Conservation (phyloP, 73 alveolate genomes). For the Diophrys sp. region DNA sequence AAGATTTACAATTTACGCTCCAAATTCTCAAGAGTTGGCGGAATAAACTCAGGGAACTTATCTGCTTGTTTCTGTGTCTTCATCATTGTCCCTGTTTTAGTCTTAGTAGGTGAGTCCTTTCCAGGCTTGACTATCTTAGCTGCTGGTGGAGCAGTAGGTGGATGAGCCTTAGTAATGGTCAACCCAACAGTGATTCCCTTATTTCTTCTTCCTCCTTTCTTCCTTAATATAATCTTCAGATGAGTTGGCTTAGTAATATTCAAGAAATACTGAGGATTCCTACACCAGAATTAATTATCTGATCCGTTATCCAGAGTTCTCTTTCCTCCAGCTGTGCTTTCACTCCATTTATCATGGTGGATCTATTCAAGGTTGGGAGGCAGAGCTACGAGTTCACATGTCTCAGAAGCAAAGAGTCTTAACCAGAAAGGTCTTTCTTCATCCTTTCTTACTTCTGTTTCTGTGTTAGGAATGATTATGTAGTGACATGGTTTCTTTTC, state of each 20-base stretch:
- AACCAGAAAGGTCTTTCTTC: slow-evolving; percentile 65
- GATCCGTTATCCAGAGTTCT: slow-evolving; percentile 62
- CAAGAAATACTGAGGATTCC: slow-evolving; percentile 83
- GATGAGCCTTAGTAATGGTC: slow-evolving; percentile 48
- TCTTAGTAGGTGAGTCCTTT: slow-evolving; percentile 22
- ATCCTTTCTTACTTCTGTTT: slow-evolving; percentile 45
- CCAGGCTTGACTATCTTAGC: slow-evolving; percentile 47
- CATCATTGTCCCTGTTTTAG: slow-evolving; percentile 18
- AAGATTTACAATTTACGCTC: slow-evolving; percentile 79
- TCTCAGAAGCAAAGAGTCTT: slow-evolving; percentile 74
- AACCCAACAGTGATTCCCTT: slow-evolving; percentile 46
- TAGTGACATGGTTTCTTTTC: slow-evolving; percentile 80
- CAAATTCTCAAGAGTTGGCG: slow-evolving; percentile 72
- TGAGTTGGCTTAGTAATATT: slow-evolving; percentile 77
- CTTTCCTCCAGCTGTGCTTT: slow-evolving; percentile 83
- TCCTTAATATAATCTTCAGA: slow-evolving; percentile 74
- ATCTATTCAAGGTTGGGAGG: slow-evolving; percentile 75
- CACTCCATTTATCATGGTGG: slow-evolving; percentile 77
- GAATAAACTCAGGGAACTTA: slow-evolving; percentile 61
- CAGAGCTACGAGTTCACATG: slow-evolving; percentile 68
- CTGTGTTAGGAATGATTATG: slow-evolving; percentile 73
- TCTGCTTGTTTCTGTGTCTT: slow-evolving; percentile 23
- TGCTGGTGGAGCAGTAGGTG: slow-evolving; percentile 61
- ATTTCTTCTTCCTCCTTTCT: slow-evolving; percentile 62
- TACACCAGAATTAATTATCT: slow-evolving; percentile 84